Evolutionary conservation across 2,329 filamentous ascomycete species (phyloP).

Genomic region (Talaromyces marneffei): DNA sequence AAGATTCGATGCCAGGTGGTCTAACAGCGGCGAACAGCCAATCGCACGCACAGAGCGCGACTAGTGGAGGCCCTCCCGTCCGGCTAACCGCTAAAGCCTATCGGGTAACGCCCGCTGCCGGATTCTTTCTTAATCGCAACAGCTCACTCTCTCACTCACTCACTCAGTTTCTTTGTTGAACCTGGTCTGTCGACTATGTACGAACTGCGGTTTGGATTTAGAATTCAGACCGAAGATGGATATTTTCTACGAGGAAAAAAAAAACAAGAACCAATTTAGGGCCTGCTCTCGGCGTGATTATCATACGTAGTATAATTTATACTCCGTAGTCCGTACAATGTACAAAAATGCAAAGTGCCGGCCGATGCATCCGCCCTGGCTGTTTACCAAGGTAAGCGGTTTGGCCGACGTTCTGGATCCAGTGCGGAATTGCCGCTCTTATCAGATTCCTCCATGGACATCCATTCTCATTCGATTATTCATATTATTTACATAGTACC

Average conservation of each 20-base stretch:
- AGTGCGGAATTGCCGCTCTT: neutral
- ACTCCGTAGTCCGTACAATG: no score
- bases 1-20: conserved; percentile 7
- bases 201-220: no score
- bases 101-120: neutral
- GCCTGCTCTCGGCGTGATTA: neutral
- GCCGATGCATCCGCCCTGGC: neutral
- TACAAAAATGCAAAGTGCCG: neutral
- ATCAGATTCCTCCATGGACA: neutral
- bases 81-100: neutral
- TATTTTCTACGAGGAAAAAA: neutral
- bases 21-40: neutral
- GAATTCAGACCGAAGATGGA: no score
- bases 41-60: neutral
- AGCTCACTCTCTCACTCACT: no score
- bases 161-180: no score
- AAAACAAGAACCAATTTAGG: neutral
- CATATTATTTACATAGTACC: neutral
- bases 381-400: neutral
- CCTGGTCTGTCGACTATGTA: neutral
- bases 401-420: neutral
- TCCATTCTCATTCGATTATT: neutral
- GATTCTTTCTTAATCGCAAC: neutral
- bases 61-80: neutral
- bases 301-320: no score